Base-by-base conservation (phyloP, 176 grass and related monocot genomes). In the Aegilops bicornis region DNA sequence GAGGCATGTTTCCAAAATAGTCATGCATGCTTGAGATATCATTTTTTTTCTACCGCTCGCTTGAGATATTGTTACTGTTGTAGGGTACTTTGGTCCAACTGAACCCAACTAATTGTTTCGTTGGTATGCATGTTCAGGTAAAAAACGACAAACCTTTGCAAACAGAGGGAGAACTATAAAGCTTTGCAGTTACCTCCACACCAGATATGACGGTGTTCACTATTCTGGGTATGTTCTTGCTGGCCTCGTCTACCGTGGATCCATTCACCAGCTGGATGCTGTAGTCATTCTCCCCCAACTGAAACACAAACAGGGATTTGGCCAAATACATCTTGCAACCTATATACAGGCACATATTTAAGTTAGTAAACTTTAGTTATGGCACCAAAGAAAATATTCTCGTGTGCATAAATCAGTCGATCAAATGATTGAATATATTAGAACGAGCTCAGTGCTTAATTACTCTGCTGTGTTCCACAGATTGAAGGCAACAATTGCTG, bases 201-300 rank as follows among this genome's bases (percentile, higher is more conserved):
- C 71, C 71, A 7, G 71, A 74, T 47, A 43, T 74, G 71, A 74
- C 10, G 10, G n/a, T 8, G 40, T 25, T 29, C 40, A 74, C 71
- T 48, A 48, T 25, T 47, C 40, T 74, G 13, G 71, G 39, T 74
- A 74, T 9, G 42, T 74, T 47, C 40, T 74, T 48, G 1, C 9
- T 47, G 42, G 42, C 25, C 43, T 50, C 73, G 5, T 76, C 73
- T 76, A 52, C 23, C 2, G 73, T 52, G 13, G 43, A 50, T 50
- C 43, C 43, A 50, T 52, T 76, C 8, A 76, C 14, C 24, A 76
- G 24, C 43, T 8, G 7, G 24, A 76, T 30, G 73, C 8, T 76
- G 43, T 76, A 76, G 24, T 76, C 73, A 31, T 76, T 76, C 48
- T 52, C 73, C 23, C 72, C 72, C 25, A 75, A 48, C 14, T 75